A percentile compares a stretch with the other conserved stretches of the same genome.
These are phyloP conservation scores for Sporothrix protearum DNA, from an alignment of 2,329 filamentous ascomycete species.

Conservation along the genomic window DNA sequence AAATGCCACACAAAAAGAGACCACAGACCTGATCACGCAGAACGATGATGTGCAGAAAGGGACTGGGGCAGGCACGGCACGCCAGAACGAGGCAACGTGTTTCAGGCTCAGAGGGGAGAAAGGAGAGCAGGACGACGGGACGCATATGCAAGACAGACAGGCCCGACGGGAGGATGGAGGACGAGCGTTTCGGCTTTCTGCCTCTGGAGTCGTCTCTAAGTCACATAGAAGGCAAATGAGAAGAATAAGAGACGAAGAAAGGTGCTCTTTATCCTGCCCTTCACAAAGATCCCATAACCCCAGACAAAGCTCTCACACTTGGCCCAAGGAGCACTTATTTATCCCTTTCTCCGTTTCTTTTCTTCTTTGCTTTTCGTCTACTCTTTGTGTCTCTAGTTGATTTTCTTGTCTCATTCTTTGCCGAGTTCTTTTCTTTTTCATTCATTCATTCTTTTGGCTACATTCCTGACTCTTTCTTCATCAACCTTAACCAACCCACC, in stretches of 20 bases:
- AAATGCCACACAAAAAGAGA: not conserved
- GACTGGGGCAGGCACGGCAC: conserved; percentile 4
- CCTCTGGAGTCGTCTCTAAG: not conserved
- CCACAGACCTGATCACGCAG: not conserved
- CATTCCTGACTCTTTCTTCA: not conserved
- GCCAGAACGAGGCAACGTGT: conserved; percentile 16
- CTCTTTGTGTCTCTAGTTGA: not conserved
- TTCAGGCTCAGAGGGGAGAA: conserved; percentile 5
- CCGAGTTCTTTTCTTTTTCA: not conserved
- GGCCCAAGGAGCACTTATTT: not conserved
- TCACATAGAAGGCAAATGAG: not conserved
- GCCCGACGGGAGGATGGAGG: conserved; percentile 11
- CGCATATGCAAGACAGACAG: conserved; percentile 16
- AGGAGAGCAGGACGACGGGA: not conserved
- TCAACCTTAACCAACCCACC: not conserved
- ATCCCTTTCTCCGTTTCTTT: not conserved
- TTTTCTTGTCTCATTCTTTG: not conserved
- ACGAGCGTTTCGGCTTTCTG: not conserved
- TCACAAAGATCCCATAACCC: conserved; percentile 21
- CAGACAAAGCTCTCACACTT: conserved; percentile 18
- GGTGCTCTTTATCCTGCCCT: not conserved
- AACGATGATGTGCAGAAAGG: conserved; percentile 12
- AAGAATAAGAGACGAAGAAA: not conserved
- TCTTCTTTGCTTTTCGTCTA: not conserved
- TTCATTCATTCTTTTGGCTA: not conserved